These are phyloP conservation scores for Pezicula rhizophila DNA, from an alignment of 2,329 filamentous ascomycete genomes.

Conservation along the genomic window DNA sequence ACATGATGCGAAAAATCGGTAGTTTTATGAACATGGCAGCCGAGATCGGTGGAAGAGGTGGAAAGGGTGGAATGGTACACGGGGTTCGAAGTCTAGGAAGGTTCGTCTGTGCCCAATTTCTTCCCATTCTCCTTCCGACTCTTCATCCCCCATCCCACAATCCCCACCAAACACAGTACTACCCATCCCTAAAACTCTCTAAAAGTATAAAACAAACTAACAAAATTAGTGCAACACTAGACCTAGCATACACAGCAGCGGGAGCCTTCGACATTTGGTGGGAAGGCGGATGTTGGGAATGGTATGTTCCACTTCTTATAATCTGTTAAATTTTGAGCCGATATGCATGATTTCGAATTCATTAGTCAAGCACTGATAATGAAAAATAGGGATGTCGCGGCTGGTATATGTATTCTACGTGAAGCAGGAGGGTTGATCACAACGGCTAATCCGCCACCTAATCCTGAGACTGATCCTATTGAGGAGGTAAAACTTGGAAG, in stretches of 20 bases:
- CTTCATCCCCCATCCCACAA: background rate
- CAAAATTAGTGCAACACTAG: constrained; percentile 56
- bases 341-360: constrained; percentile 5
- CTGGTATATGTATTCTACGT: constrained; percentile 64
- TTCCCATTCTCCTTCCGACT: background rate
- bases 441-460: constrained; percentile 62
- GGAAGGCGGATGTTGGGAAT: constrained; percentile 79
- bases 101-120: constrained; percentile 21
- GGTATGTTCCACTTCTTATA: constrained; percentile 37
- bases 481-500: constrained; percentile 58
- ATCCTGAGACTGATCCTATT: constrained; percentile 49
- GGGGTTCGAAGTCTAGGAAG: constrained; percentile 65
- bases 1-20: constrained; percentile 65
- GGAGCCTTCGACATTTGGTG: constrained; percentile 76
- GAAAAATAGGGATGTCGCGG: constrained; percentile 63
- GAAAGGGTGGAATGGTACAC: constrained; percentile 74
- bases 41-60: constrained; percentile 54
- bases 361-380: background rate
- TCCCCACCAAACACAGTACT: background rate
- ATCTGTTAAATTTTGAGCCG: background rate
- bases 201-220: background rate
- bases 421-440: constrained; percentile 72
- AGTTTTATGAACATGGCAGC: constrained; percentile 71
- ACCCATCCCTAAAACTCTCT: too few species aligned
- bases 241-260: constrained; percentile 70